Conservation (phyloP, 2,329 filamentous ascomycete genomes). For the Alternaria rosae region DNA sequence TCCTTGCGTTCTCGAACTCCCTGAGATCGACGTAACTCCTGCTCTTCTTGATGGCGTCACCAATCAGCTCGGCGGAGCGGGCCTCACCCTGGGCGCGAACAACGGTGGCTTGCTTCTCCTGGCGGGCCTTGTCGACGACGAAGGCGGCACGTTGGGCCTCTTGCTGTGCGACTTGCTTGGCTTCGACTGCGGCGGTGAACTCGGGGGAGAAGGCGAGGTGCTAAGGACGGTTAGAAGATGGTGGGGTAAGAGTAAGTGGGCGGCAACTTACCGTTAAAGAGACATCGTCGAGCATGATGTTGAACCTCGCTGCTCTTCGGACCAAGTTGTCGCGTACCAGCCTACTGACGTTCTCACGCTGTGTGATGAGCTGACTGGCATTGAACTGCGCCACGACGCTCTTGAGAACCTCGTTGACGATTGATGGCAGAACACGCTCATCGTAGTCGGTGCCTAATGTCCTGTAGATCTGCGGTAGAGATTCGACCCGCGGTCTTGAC, state of each 20-base stretch:
- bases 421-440: slow-evolving; percentile 95
- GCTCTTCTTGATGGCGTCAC: slow-evolving; percentile 99
- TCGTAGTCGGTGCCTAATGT: slow-evolving; percentile 96
- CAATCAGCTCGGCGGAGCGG: slow-evolving; percentile 95
- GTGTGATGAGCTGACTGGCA: slow-evolving; percentile 96
- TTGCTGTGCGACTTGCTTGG: slow-evolving; percentile 78
- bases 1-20: slow-evolving; percentile 95
- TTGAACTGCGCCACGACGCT: slow-evolving; percentile 99
- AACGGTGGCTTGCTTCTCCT: slow-evolving; percentile 99
- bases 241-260: neutral
- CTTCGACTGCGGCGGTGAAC: slow-evolving; percentile 73
- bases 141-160: slow-evolving; percentile 97
- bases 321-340: slow-evolving; percentile 94
- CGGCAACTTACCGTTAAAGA: slow-evolving; percentile 79
- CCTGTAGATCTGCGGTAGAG: slow-evolving; percentile 95
- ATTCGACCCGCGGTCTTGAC: slow-evolving; percentile 84
- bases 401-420: slow-evolving; percentile 99
- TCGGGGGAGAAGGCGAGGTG: slow-evolving; percentile 74
- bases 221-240: slow-evolving; percentile 49
- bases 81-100: slow-evolving; percentile 99
- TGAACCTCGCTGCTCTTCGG: slow-evolving; percentile 90
- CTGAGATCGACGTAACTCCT: slow-evolving; percentile 95
- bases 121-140: slow-evolving; percentile 96
- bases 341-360: slow-evolving; percentile 94
- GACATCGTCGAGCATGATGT: slow-evolving; percentile 96